Conservation (phyloP, 164 flowering plant genomes). For the Pachysandra terminalis region DNA sequence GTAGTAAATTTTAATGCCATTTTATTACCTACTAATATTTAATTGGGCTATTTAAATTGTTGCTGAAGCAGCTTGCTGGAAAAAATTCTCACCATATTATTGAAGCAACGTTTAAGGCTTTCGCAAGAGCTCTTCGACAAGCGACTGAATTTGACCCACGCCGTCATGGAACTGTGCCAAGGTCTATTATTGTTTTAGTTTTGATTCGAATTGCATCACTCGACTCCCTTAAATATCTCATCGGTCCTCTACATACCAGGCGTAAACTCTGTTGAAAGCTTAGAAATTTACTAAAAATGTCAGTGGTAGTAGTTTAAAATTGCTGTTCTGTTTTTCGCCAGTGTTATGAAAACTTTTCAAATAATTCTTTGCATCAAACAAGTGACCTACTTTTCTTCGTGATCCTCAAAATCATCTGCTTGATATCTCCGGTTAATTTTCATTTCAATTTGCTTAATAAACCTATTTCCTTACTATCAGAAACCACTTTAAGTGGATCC, state of each 20-base stretch:
- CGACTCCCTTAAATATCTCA: background rate
- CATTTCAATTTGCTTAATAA: no score
- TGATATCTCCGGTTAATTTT: no score
- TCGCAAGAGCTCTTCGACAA: constrained; percentile 98
- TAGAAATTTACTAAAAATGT: no score
- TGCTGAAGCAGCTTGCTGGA: constrained; percentile 75
- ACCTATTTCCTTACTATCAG: background rate
- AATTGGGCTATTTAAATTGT: background rate
- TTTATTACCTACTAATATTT: background rate
- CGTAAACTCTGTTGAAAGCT: no score
- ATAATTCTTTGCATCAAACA: no score
- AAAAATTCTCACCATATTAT: constrained; percentile 96
- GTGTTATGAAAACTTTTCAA: no score
- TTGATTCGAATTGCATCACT: background rate
- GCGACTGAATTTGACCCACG: constrained; percentile 87
- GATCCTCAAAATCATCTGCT: no score
- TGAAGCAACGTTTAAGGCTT: constrained; percentile 98
- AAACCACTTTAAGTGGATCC: background rate
- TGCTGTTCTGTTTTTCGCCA: no score
- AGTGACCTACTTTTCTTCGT: no score
- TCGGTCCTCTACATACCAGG: background rate
- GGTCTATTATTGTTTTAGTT: constrained; percentile 35
- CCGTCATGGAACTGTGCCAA: constrained; percentile 78
- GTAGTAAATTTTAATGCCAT: background rate
- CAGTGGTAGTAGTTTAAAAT: no score